These are phyloP conservation scores for Fraxinus dipetala DNA, from an alignment of 305 asterid genomes.

Conservation along the genomic window DNA sequence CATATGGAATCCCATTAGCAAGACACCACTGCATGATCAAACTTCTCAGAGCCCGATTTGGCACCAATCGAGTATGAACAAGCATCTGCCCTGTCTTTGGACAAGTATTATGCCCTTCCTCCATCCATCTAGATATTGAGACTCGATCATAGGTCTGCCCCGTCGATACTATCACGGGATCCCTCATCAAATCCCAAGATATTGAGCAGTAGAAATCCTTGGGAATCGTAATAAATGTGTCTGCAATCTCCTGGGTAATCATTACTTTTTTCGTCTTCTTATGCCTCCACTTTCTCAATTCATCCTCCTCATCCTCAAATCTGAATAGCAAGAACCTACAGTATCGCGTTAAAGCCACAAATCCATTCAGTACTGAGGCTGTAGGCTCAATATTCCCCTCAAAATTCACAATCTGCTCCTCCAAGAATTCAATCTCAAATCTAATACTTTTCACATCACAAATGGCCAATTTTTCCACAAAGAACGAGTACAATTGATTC, in stretches of 20 bases:
- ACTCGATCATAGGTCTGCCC: constrained; percentile 86
- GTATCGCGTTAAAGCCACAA: constrained; percentile 69
- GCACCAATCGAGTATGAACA: constrained; percentile 53
- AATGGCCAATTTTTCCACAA: constrained; percentile 53
- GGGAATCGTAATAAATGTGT: constrained; percentile 62
- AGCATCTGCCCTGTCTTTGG: constrained; percentile 91
- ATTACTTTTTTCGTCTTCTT: constrained; percentile 47
- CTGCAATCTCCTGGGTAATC: constrained; percentile 62
- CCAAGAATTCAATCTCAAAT: constrained; percentile 77
- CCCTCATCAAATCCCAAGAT: constrained; percentile 75
- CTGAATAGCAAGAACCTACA: constrained; percentile 72
- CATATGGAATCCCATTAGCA: constrained; percentile 62
- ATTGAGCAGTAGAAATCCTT: constrained; percentile 90
- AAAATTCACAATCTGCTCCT: constrained; percentile 77
- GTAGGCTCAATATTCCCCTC: constrained; percentile 85
- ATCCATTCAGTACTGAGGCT: constrained; percentile 59
- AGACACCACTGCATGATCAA: constrained; percentile 78
- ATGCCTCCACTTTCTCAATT: constrained; percentile 47
- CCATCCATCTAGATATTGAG: constrained; percentile 79
- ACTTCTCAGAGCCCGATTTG: constrained; percentile 70
- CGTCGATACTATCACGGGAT: constrained; percentile 78
- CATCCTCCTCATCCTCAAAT: constrained; percentile 72
- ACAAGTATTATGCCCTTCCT: constrained; percentile 80
- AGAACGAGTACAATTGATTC: constrained; percentile 40
- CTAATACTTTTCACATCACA: constrained; percentile 52